Base-by-base conservation (phyloP, 441 rosid species). In the Manihot esculenta region DNA sequence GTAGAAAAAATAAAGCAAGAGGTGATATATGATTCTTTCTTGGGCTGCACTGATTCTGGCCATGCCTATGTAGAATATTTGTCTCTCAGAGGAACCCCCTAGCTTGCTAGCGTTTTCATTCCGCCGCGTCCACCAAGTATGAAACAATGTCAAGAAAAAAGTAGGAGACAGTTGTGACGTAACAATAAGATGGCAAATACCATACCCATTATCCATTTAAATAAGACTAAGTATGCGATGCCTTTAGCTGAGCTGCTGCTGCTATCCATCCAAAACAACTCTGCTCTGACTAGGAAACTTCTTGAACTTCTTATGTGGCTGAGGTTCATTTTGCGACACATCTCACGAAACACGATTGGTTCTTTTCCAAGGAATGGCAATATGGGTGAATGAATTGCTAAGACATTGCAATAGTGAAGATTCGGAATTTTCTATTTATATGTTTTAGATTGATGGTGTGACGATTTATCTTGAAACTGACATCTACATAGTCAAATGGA, bases 41-140 rank as follows among this genome's bases (percentile, higher is more conserved):
- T 45, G 67, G 53, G 30, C 53, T 45, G 53, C 56, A 64, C 68
- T 64, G 48, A 14, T 42, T 64, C 38, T 47, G 48, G n/a, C n/a
- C 24, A 17, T n/a, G n/a, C n/a, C n/a, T n/a, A n/a, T 47, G 66
- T n/a, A 42, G 65, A 62, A 38, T 35, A 7, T 20, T 59, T 9
- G 4, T 2, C 17, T 30, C 33, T 30, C 33, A 17, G 11, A 17
- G 7, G 23, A 48, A 35, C 10, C 2, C 45, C 7, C 3, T 2
- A 5, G 10, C 24, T 30, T 23, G 55, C 9, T 49, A 45, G 72
- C 72, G 65, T 47, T 58, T 57, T 24, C 24, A 27, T 55, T 1
- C 56, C 47, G 72, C 72, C 72, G 72, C 72, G 72, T 69, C 72
- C 53, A 51, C 24, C 35, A 44, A 63, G 1, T 14, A 69, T 35